Evolutionary conservation across 1,139 yeast species (phyloP).

Genomic region (Blastobotrys proliferans): DNA sequence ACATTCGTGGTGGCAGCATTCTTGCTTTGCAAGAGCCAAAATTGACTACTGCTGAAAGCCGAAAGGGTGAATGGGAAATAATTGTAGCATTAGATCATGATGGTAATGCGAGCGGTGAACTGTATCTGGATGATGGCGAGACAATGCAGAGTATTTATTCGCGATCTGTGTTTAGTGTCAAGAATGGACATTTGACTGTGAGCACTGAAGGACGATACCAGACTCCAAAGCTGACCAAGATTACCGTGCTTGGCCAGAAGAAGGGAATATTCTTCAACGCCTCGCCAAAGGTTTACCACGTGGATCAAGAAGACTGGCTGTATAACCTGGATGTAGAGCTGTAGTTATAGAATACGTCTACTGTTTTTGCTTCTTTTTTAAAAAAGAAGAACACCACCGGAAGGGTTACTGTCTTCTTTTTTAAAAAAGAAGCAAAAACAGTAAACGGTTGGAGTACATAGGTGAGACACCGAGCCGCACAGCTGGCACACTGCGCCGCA

Average conservation of each 20-base stretch:
- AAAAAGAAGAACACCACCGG: too few species aligned
- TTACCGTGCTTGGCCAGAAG: constrained; percentile 12
- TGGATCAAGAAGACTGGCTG: too few species aligned
- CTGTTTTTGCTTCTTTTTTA: too few species aligned
- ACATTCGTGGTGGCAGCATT: constrained; percentile 20
- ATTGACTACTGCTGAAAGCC: constrained; percentile 33
- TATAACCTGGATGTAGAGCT: too few species aligned
- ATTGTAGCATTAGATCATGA: constrained; percentile 32
- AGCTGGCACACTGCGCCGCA: neutral
- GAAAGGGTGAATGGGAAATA: constrained; percentile 34
- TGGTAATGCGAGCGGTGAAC: constrained; percentile 19
- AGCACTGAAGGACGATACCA: constrained; percentile 4
- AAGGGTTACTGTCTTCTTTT: too few species aligned
- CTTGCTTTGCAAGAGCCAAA: constrained; percentile 34
- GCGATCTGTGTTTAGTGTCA: neutral
- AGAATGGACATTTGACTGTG: constrained; percentile 4
- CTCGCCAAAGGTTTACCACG: too few species aligned
- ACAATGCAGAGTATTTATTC: constrained; percentile 3
- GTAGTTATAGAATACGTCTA: too few species aligned
- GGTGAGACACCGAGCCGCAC: too few species aligned
- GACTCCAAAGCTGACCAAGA: constrained; percentile 10
- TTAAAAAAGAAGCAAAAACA: too few species aligned
- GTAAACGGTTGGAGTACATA: too few species aligned
- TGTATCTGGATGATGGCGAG: constrained; percentile 35
- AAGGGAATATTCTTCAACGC: too few species aligned